Conservation (phyloP, 495 filamentous ascomycete species). For the Parachaetomium inaequale region DNA sequence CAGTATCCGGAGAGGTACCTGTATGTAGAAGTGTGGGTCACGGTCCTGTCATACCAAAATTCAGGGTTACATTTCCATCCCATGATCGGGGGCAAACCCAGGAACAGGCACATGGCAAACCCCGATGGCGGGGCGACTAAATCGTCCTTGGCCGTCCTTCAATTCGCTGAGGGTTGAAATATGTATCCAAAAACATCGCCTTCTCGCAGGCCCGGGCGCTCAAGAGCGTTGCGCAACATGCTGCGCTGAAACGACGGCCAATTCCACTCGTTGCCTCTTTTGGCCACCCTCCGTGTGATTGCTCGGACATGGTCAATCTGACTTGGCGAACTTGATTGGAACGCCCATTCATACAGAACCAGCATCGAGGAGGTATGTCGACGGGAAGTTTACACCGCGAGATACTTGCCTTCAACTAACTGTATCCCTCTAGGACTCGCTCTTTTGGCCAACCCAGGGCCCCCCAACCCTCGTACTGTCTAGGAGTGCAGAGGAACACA, state of each 20-base stretch:
- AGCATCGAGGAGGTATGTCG: background rate
- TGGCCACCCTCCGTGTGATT: conserved; percentile 9
- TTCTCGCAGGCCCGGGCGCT: background rate
- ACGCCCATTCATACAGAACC: background rate
- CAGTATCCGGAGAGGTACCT: too few relatives aligned
- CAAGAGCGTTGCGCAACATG: background rate
- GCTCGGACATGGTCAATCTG: conserved; percentile 4
- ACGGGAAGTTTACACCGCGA: background rate
- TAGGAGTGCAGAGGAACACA: background rate
- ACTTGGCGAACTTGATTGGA: background rate
- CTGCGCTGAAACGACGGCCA: background rate
- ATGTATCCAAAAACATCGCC: background rate
- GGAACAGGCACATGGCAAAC: background rate
- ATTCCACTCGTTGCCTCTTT: conserved; percentile 10
- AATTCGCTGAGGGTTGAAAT: background rate
- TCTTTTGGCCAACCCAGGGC: background rate
- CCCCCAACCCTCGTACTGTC: too few relatives aligned
- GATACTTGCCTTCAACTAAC: background rate
- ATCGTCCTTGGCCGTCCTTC: too few relatives aligned
- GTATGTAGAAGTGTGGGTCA: too few relatives aligned
- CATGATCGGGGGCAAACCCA: background rate
- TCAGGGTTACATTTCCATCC: background rate
- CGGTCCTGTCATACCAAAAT: too few relatives aligned
- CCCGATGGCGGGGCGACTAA: background rate
- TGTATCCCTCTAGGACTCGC: background rate